These are phyloP conservation scores for Sphagnum tenellum DNA, from an alignment of 225 moss, liverwort and hornwort species.

Conservation along the genomic window DNA sequence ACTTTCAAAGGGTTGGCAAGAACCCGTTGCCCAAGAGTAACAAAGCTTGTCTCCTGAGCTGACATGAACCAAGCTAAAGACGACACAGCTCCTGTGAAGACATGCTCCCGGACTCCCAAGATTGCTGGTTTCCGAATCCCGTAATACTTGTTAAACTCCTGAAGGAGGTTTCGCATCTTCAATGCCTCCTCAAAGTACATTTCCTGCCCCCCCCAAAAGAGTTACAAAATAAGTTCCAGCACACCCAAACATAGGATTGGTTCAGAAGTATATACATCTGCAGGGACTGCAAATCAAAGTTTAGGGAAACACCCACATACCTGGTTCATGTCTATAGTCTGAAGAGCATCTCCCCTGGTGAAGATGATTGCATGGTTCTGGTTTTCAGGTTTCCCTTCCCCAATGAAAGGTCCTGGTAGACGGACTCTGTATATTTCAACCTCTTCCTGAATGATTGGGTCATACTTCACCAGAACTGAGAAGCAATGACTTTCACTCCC, in stretches of 20 bases:
- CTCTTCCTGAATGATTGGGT: slow-evolving; percentile 39
- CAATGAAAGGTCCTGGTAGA: slow-evolving; percentile 71
- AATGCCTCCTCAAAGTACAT: slow-evolving; percentile 98
- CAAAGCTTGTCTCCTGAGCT: slow-evolving; percentile 98
- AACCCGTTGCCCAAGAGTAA: slow-evolving; percentile 95
- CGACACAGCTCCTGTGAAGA: slow-evolving; percentile 95
- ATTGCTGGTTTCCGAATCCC: slow-evolving; percentile 88
- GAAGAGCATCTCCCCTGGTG: slow-evolving; percentile 94
- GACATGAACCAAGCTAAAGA: slow-evolving; percentile 99
- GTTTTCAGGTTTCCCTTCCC: slow-evolving; percentile 99
- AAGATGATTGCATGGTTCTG: slow-evolving; percentile 99
- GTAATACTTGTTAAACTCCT: slow-evolving; percentile 67
- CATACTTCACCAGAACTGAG: slow-evolving; percentile 89
- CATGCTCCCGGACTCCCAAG: slow-evolving; percentile 94
- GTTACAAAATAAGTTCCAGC: too few relatives aligned
- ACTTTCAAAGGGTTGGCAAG: slow-evolving; percentile 95
- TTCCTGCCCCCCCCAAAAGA: slow-evolving; percentile 34
- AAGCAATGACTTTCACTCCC: slow-evolving; percentile 22
- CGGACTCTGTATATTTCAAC: slow-evolving; percentile 77
- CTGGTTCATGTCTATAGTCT: slow-evolving; percentile 99
- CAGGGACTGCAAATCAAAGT: too few relatives aligned
- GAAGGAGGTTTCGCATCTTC: slow-evolving; percentile 93
- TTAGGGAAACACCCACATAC: slow-evolving; percentile 12
- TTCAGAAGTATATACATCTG: too few relatives aligned
- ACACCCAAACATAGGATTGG: neutral